These are phyloP conservation scores for Cynanchum wilfordii DNA, from an alignment of 257 asterid genomes.

Conservation along the genomic window DNA sequence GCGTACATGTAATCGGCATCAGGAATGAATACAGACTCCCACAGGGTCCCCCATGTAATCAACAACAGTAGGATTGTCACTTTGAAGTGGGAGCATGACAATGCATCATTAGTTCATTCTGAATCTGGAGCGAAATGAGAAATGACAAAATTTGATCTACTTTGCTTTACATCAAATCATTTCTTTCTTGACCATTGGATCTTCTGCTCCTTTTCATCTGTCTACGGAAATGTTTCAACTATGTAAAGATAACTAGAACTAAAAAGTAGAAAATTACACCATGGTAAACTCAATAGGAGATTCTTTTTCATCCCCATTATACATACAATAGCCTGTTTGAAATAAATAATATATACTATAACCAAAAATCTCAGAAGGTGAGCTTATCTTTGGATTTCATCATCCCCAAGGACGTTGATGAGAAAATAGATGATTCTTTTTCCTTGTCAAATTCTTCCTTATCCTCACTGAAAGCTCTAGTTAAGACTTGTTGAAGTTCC, in stretches of 20 bases:
- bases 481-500: slow-evolving; percentile 72
- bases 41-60: not conserved
- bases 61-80: not conserved
- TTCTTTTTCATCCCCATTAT: not conserved
- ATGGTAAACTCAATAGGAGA: not conserved
- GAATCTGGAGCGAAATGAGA: not conserved
- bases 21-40: not conserved
- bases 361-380: slow-evolving; percentile 22
- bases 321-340: slow-evolving; percentile 9
- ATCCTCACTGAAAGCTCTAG: slow-evolving; percentile 77
- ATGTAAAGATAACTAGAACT: not conserved
- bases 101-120: not conserved
- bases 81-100: not conserved
- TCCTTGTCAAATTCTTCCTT: slow-evolving; percentile 63
- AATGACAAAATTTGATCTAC: not conserved
- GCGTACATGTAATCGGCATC: not conserved
- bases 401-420: slow-evolving; percentile 48
- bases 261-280: not conserved
- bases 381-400: slow-evolving; percentile 38
- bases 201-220: not conserved
- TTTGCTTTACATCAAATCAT: not conserved
- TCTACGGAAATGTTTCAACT: not conserved
- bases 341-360: not conserved
- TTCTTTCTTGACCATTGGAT: too few relatives aligned
- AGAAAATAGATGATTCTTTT: slow-evolving; percentile 50